Conservation (phyloP, 2,329 filamentous ascomycete species). For the Plectosphaerella cucumerina region DNA sequence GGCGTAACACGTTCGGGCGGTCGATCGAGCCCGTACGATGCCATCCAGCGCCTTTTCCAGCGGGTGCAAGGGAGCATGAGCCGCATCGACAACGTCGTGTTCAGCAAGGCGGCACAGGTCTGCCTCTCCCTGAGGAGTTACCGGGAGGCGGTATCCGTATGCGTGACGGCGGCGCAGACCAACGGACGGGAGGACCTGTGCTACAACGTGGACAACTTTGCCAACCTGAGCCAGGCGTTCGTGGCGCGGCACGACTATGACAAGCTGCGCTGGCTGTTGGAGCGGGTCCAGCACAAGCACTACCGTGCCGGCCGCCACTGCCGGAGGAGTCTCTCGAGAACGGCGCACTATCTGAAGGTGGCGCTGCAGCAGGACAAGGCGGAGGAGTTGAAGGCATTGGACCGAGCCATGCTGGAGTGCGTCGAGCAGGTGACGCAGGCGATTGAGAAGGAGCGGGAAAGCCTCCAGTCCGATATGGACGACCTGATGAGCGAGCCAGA, state of each 20-base stretch:
- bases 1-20: conserved; percentile 9
- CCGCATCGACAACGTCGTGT: conserved; percentile 28
- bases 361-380: conserved; percentile 7
- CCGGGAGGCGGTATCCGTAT: conserved; percentile 24
- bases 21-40: conserved; percentile 2
- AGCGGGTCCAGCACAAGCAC: conserved; percentile 5
- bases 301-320: conserved; percentile 7
- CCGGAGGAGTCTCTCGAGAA: conserved; percentile 6
- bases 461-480: not conserved
- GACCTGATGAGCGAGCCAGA: not conserved
- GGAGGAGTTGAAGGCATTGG: conserved; percentile 6
- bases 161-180: conserved; percentile 28
- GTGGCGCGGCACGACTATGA: conserved; percentile 23
- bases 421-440: conserved; percentile 3
- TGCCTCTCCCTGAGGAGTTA: conserved; percentile 23
- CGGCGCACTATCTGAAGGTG: conserved; percentile 7
- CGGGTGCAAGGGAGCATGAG: conserved; percentile 20
- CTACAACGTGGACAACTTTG: conserved; percentile 33
- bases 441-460: not conserved
- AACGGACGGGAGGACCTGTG: conserved; percentile 30
- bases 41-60: conserved; percentile 15
- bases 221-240: conserved; percentile 28
- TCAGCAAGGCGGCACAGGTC: conserved; percentile 28
- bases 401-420: conserved; percentile 6
- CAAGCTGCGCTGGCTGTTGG: conserved; percentile 24